Evolutionary conservation across 2,329 filamentous ascomycete species (phyloP), one percentile per base, ranked within the genome.

Genomic region (Myriangium duriaei): DNA sequence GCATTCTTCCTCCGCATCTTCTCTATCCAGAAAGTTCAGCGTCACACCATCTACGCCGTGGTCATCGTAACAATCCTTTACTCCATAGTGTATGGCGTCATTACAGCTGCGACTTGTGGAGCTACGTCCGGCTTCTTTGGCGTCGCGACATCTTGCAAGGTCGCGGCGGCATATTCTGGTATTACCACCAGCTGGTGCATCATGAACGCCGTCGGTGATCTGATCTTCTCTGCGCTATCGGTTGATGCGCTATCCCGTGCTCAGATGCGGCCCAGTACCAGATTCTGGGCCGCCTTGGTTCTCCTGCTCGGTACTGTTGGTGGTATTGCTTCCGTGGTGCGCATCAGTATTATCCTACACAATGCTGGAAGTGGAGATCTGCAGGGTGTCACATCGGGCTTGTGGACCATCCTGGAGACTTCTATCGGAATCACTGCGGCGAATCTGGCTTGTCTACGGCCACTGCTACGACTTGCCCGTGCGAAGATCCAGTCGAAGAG

Each of bases 371-470:
- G 21, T n/a, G 21, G 21, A 26, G n/a, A 26, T 26, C n/a, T 26
- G 21, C 21, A 26, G n/a, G 42, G 46, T 24, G 41, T 55, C n/a
- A 47, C 46, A 17, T 47, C 6, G 11, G 32, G 32, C 5, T 16
- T 56, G 17, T 53, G 51, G 49, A 52, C 51, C 2, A 47, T 50
- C 28, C 38, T 52, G 11, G 57, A 60, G 40, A 48, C 48, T 17
- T 54, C 51, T 11, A 39, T 59, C 3, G 54, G 53, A 10, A 53
- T 57, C 11, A 48, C 48, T 5, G 56, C 56, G 15, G 51, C 54
- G 2, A 52, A 49, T 4, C 42, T 55, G 5, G 50, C 53, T 1
- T 51, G 54, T 2, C 42, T 58, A 9, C 50, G 55, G 7, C 54
- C 57, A 3, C 45, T 60, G 4, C 54, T 55, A 36, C 39, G 42